Conservation (phyloP, 345 rosid genomes). For the Heritiera fomes region DNA sequence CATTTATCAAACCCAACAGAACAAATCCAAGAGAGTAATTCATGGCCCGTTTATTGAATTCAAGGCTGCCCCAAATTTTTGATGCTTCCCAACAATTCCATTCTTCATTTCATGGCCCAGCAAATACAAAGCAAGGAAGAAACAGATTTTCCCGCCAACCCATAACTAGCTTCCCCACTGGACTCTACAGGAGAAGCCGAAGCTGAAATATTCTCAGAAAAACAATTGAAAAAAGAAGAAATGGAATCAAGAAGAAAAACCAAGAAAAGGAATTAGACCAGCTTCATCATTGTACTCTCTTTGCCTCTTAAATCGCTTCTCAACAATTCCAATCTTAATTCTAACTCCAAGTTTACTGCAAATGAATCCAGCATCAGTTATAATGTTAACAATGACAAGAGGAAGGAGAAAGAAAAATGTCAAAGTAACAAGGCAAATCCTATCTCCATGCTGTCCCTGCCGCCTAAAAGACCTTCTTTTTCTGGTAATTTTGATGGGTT, state of each 20-base stretch:
- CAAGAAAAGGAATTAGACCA: not conserved
- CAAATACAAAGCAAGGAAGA: not conserved
- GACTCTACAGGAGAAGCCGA: not conserved
- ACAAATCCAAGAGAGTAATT: not conserved
- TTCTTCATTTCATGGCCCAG: not conserved
- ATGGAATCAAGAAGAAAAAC: not conserved
- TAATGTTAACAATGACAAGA: not conserved
- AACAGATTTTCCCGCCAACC: not conserved
- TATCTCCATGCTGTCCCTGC: not conserved
- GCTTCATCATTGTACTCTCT: not conserved
- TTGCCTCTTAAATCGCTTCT: not conserved
- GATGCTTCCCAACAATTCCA: not conserved
- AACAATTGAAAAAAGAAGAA: not conserved
- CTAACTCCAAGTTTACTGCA: not conserved
- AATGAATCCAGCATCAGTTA: not conserved
- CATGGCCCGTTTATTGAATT: no score
- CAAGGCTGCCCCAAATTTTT: not conserved
- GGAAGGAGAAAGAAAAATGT: not conserved
- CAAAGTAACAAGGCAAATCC: not conserved
- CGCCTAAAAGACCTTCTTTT: not conserved
- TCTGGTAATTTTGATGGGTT: not conserved
- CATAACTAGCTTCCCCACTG: not conserved
- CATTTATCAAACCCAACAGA: not conserved
- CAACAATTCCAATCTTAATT: not conserved
- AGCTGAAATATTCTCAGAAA: not conserved